phyloP scores from a whole-genome alignment of 768 basidiomycete species.

The Mycena capillaripes region DNA sequence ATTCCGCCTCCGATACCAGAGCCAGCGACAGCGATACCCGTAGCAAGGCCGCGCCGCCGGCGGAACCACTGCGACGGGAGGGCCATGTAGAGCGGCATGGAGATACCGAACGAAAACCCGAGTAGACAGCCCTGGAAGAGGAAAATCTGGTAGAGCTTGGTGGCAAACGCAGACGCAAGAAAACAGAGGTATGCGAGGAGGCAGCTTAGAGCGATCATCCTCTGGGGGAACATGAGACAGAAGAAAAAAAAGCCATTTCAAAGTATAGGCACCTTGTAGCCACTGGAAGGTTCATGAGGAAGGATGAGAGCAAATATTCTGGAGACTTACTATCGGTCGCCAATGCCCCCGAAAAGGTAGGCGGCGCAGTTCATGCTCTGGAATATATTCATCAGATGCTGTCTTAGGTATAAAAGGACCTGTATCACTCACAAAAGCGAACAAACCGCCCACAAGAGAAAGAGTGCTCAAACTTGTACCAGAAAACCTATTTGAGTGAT shows the following conservation, averaged over 20 bases:
- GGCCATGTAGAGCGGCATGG: conserved; percentile 48
- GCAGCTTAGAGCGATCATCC: conserved; percentile 47
- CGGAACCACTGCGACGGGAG: conserved; percentile 53
- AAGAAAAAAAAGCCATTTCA: background rate
- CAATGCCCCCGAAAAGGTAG: conserved; percentile 48
- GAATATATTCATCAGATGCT: background rate
- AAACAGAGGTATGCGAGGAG: conserved; percentile 43
- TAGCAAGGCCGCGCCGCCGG: conserved; percentile 48
- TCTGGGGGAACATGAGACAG: conserved; percentile 30
- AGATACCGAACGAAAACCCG: conserved; percentile 33
- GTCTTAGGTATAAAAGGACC: background rate
- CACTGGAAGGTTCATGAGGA: conserved; percentile 25
- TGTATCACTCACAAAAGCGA: conserved; percentile 37
- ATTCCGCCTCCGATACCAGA: conserved; percentile 49
- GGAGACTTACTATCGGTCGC: conserved; percentile 47
- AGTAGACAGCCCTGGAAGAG: conserved; percentile 45
- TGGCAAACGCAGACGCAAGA: conserved; percentile 47
- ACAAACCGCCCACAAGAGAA: conserved; percentile 43
- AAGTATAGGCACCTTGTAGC: conserved; percentile 35
- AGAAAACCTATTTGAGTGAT: conserved; percentile 41
- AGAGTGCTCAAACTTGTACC: conserved; percentile 34
- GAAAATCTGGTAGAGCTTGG: conserved; percentile 48
- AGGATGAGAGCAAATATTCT: too few species aligned
- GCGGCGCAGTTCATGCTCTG: conserved; percentile 45
- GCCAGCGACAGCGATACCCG: conserved; percentile 50